These are phyloP conservation scores for Psilocybe cyanescens DNA, from an alignment of 768 basidiomycete species.

Conservation along the genomic window DNA sequence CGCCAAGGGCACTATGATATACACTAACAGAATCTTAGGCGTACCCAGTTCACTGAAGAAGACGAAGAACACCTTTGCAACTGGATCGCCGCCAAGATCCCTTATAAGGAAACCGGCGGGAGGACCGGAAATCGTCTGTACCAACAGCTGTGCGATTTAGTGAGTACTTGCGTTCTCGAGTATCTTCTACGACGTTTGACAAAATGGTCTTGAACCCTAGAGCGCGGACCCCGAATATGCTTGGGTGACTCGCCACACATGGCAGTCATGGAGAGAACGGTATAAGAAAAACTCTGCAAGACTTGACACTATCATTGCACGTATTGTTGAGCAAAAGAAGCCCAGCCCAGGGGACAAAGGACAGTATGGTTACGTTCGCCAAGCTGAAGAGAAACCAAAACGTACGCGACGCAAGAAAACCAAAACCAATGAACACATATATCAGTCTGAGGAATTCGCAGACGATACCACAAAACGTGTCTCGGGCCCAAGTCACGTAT, in stretches of 20 bases:
- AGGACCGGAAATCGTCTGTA: constrained; percentile 84
- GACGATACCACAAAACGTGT: not conserved
- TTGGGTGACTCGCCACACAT: constrained; percentile 84
- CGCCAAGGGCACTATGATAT: not conserved
- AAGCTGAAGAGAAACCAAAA: constrained; percentile 71
- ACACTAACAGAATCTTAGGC: constrained; percentile 40
- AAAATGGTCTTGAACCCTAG: constrained; percentile 35
- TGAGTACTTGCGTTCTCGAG: constrained; percentile 27
- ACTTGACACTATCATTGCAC: constrained; percentile 64
- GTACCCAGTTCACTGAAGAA: constrained; percentile 77
- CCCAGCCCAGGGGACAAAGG: constrained; percentile 76
- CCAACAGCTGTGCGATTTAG: constrained; percentile 79
- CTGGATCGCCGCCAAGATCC: constrained; percentile 85
- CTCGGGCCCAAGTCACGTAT: constrained; percentile 7
- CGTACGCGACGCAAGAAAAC: constrained; percentile 52
- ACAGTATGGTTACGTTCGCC: constrained; percentile 81
- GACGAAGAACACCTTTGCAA: constrained; percentile 76
- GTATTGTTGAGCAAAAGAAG: constrained; percentile 72
- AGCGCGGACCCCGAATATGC: constrained; percentile 69
- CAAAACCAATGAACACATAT: constrained; percentile 29
- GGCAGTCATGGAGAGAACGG: constrained; percentile 90
- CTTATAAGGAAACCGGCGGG: constrained; percentile 82
- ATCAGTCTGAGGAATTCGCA: constrained; percentile 19
- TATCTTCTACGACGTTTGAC: not conserved
- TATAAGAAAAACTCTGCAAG: constrained; percentile 83